These are phyloP conservation scores for Sporothrix protearum DNA, from an alignment of 2,329 filamentous ascomycete species.

Conservation along the genomic window DNA sequence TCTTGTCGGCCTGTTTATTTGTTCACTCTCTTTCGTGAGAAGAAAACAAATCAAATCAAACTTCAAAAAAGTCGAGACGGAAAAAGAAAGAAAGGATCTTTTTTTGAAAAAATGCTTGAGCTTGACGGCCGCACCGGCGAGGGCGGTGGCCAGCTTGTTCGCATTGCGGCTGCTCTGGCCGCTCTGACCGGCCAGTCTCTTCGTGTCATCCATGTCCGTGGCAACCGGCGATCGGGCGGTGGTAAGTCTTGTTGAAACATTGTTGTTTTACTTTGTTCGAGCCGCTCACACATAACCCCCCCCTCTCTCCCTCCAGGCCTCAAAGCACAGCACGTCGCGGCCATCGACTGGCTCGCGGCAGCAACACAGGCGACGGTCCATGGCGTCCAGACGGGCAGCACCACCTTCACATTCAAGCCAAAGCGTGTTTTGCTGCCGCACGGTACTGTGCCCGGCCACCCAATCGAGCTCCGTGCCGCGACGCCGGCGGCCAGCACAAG, in stretches of 20 bases:
- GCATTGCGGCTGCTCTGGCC: constrained; percentile 54
- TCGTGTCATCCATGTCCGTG: constrained; percentile 53
- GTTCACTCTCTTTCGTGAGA: neutral
- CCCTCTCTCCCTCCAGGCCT: constrained; percentile 54
- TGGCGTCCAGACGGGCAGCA: constrained; percentile 51
- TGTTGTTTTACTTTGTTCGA: neutral
- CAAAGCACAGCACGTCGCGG: constrained; percentile 58
- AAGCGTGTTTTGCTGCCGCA: constrained; percentile 4
- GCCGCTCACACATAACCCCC: neutral
- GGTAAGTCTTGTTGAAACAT: constrained; percentile 30
- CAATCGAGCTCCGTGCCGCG: constrained; percentile 40
- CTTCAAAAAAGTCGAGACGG: neutral
- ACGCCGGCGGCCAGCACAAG: constrained; percentile 53
- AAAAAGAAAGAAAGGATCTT: too few species aligned
- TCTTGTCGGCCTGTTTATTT: too few species aligned
- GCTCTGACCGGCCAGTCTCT: constrained; percentile 54
- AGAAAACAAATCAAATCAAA: neutral
- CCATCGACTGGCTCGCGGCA: constrained; percentile 52
- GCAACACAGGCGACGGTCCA: constrained; percentile 50
- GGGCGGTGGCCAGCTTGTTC: constrained; percentile 59
- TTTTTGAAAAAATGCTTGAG: constrained; percentile 37
- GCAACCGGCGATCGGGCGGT: constrained; percentile 46
- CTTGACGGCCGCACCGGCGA: constrained; percentile 58
- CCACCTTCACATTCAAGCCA: constrained; percentile 48
- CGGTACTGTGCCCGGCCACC: constrained; percentile 28